Percentiles rank a stretch among this genome's conserved stretches.
Conservation (phyloP, 495 filamentous ascomycete species). For the Bombardia bombarda region DNA sequence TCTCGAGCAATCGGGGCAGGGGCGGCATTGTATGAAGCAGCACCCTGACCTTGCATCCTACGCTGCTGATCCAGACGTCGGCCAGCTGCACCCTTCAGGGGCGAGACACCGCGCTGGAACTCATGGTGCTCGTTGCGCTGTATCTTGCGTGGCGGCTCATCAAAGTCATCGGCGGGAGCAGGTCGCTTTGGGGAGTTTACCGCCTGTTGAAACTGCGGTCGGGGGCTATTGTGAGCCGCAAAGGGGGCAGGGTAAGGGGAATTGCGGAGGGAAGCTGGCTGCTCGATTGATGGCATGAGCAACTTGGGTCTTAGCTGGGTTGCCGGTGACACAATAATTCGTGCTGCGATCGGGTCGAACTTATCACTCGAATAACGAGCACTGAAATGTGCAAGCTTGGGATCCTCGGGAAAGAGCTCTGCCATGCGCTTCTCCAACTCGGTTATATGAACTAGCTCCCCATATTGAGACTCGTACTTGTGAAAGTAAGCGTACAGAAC, state of each 20-base stretch:
- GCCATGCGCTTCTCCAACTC: conserved; percentile 89
- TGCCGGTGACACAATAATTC: conserved; percentile 72
- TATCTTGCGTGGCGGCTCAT: conserved; percentile 67
- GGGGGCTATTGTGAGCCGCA: conserved; percentile 33
- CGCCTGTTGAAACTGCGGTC: conserved; percentile 42
- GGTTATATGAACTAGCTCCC: conserved; percentile 78
- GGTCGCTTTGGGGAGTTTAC: conserved; percentile 72
- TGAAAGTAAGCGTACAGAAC: conserved; percentile 84
- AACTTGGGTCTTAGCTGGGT: conserved; percentile 61
- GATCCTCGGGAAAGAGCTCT: conserved; percentile 84
- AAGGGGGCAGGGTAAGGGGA: conserved; percentile 35
- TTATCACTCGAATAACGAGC: conserved; percentile 58
- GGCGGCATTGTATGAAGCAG: conserved; percentile 25
- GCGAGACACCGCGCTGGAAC: conserved; percentile 64
- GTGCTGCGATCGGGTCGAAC: conserved; percentile 60
- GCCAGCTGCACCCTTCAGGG: conserved; percentile 76
- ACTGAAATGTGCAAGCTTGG: conserved; percentile 64
- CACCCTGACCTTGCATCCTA: conserved; percentile 40
- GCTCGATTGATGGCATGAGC: conserved; percentile 44
- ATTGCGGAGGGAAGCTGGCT: conserved; percentile 39
- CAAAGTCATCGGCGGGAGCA: conserved; percentile 59
- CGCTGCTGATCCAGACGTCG: conserved; percentile 76
- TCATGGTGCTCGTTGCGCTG: conserved; percentile 23
- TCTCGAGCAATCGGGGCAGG: conserved; percentile 59
- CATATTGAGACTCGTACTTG: conserved; percentile 88